phyloP scores from a whole-genome alignment of 73 alveolate genomes.

The Tetrahymena thermophila region DNA sequence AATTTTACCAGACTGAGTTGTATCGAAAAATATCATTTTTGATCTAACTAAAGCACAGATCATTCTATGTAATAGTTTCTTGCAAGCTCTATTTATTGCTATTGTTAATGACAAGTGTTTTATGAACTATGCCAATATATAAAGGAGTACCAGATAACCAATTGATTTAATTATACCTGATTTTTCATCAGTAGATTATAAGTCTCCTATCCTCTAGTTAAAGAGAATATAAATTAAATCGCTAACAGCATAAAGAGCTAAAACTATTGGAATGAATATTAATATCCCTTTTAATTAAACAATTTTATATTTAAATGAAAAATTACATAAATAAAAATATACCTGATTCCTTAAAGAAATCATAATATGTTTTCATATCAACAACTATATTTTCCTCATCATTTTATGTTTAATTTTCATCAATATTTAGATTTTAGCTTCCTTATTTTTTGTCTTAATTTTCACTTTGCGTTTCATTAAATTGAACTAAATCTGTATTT shows the following conservation, averaged over 20 bases:
- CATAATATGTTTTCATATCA: neutral
- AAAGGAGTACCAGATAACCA: neutral
- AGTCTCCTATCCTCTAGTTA: neutral
- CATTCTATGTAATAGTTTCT: constrained; percentile 3
- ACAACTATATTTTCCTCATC: neutral
- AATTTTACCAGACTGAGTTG: constrained; percentile 80
- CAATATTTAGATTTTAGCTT: too few relatives aligned
- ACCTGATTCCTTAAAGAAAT: neutral
- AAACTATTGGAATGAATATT: neutral
- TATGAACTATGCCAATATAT: neutral
- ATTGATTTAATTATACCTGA: neutral
- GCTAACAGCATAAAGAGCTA: neutral
- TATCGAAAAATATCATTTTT: constrained; percentile 46
- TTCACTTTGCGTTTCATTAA: neutral
- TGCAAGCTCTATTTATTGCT: neutral
- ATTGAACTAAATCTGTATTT: neutral
- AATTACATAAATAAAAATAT: neutral
- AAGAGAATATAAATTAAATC: neutral
- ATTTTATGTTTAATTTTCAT: neutral
- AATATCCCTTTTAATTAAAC: neutral
- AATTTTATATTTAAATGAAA: neutral
- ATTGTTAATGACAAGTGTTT: neutral
- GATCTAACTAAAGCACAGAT: neutral
- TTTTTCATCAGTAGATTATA: neutral
- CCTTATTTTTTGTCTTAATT: neutral